Evolutionary conservation across 768 basidiomycete genomes (phyloP), one percentile per base, ranked within the genome.

Genomic region (Tulasnella sp.): DNA sequence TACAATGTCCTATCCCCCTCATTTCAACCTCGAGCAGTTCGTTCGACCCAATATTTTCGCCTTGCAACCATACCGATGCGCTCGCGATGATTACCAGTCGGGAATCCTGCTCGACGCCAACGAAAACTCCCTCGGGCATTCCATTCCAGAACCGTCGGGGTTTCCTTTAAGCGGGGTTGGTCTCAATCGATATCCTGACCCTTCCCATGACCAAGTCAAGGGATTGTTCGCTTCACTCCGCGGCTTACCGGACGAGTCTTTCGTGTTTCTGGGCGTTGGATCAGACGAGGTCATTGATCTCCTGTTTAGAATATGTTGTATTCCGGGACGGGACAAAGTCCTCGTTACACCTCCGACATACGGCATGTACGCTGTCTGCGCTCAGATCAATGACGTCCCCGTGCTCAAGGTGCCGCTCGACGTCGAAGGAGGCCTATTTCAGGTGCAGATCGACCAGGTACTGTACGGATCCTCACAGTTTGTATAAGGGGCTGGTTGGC

Each of bases 221-320:
- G 73, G 81, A 5, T 86, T 87, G 29, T 88, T 98, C 72, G 92
- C 90, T 14, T 78, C 82, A 4, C 82, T 98, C 41, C 87, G 97
- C 17, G 84, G 84, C 6, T 81, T 98, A 0, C 87, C 91, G 1
- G 83, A 82, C 0, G 72, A 80, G 64, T 81, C 89, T 72, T 85
- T 92, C 77, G 86, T 98, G 44, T 98, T 98, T 78, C 86, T 99
- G 2, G 97, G 97, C 2, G 97, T 98, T 0, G 97, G 97, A 2
- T 94, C 92, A 0, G 97, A 99, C 80, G 97, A 99, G 77, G 89
- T 95, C 47, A 95, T 98, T 76, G 97, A 99, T 78, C 82, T 98
- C 70, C 83, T 98, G 64, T 95, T 96, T 82, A 87, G 97, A 19
- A 88, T 98, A 37, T 89, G 91, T 75, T 95, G 95, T 76, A 81